phyloP scores from a whole-genome alignment of 495 filamentous ascomycete genomes.

The Hypoxylon cercidicola region DNA sequence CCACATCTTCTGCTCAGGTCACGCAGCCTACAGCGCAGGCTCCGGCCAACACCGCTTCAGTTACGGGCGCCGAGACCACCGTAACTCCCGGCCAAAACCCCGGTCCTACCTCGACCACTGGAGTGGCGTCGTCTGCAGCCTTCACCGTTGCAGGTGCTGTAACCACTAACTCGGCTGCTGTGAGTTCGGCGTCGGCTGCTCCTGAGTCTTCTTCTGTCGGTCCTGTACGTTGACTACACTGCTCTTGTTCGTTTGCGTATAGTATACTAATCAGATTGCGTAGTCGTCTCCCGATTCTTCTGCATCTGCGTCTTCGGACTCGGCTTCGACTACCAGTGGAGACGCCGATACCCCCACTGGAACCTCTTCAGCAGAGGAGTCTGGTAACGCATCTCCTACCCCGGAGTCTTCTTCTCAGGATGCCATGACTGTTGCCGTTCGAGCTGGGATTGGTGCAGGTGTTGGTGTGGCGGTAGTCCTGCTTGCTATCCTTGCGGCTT shows the following conservation, averaged over 20 bases:
- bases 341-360: conserved; percentile 23
- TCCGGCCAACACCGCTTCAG: conserved; percentile 8
- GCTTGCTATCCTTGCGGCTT: conserved; percentile 42
- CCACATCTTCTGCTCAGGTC: conserved; percentile 6
- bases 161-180: conserved; percentile 10
- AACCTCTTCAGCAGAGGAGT: conserved; percentile 20
- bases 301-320: not conserved
- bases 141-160: conserved; percentile 16
- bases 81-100: conserved; percentile 11
- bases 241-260: not conserved
- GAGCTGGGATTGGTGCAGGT: conserved; percentile 58
- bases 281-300: conserved; percentile 11
- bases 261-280: conserved; percentile 11
- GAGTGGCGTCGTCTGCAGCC: conserved; percentile 18
- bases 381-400: conserved; percentile 5
- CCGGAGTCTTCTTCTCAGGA: not conserved
- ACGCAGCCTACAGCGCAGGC: not conserved
- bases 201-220: conserved; percentile 13
- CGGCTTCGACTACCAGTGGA: conserved; percentile 12
- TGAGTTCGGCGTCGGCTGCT: conserved; percentile 10
- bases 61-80: conserved; percentile 16
- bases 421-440: conserved; percentile 47
- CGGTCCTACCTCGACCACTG: conserved; percentile 15
- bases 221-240: conserved; percentile 21
- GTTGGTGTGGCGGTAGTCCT: conserved; percentile 47